Evolutionary conservation across 148 eudicot species (phyloP).

Genomic region (Chenopodium suecicum): DNA sequence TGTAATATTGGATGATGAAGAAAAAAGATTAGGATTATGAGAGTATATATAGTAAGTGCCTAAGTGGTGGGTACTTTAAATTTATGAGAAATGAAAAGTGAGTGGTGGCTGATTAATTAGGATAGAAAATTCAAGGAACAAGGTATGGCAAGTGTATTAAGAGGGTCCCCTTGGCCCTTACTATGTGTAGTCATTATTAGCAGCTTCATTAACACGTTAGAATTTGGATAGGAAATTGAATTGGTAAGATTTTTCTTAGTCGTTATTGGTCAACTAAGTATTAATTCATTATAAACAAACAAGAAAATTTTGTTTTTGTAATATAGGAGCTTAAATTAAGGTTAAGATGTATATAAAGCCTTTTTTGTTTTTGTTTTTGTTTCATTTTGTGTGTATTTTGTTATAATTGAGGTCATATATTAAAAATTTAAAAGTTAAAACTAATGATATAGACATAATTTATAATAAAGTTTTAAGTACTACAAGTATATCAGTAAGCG

Average conservation of each 20-base stretch:
- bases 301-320: too few relatives aligned
- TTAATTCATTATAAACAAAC: too few relatives aligned
- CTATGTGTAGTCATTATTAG: too few relatives aligned
- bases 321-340: background rate
- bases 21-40: background rate
- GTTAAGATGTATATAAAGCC: background rate
- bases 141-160: background rate
- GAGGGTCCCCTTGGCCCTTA: too few relatives aligned
- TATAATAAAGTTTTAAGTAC: too few relatives aligned
- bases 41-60: background rate
- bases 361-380: too few relatives aligned
- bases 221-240: background rate
- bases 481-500: too few relatives aligned
- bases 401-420: too few relatives aligned
- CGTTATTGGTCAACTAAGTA: background rate
- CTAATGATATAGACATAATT: too few relatives aligned
- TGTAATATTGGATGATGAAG: background rate
- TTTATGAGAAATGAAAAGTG: background rate
- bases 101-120: background rate
- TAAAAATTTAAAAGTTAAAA: too few relatives aligned
- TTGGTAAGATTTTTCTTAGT: background rate
- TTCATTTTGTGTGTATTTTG: too few relatives aligned
- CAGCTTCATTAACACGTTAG: background rate
- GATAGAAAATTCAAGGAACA: background rate
- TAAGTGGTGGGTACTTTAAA: background rate